Base-by-base conservation (phyloP, 139 green algal species). In the Chlamydomonas urium region DNA sequence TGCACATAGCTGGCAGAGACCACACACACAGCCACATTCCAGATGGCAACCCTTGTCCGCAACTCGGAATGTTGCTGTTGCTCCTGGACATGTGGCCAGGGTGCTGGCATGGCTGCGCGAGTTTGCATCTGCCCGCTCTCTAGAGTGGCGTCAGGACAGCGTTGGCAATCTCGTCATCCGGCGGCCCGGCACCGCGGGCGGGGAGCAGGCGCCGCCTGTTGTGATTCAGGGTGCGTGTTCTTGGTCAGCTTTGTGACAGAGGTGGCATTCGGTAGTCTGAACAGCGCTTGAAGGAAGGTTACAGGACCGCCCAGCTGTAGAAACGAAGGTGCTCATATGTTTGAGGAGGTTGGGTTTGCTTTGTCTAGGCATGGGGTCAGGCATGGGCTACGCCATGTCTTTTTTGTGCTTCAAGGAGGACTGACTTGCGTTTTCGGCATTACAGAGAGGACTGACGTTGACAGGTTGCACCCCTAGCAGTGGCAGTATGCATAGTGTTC, bases 141-240 rank as follows among this genome's bases (percentile, higher is more conserved):
- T 92, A 31, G 23, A 70, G 6, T 90, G 78, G 61, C 38, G 79
- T 69, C 86, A 88, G 63, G 89, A 94, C 60, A 48, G 28, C 1
- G 81, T 81, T 1, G 88, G 89, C 37, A 94, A 94, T 74, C 65
- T 94, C n/a, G 83, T 79, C 2, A 88, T 93, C 33, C 47, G 32
- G 6, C 65, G 86, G 5, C 82, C 88, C 1, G 88, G 88, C 47
- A 77, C 33, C 19, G 86, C 78, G 0, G 83, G 84, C 14, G 89
- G 88, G 26, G 83, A 91, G 70, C 8, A 38, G 4, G 89, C 89
- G 35, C 81, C 81, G 0, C 17, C 77, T 10, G 86, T 94, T 3
- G 79, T 90, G 8, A 79, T 94, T 21, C 89, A 93, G 77, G 83
- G 79, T 28, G 60, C 26, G 33, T 38, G 60, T 31, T 35, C 5